Conservation (phyloP, 78 protist genomes). For the Speleostelium caveatum region DNA sequence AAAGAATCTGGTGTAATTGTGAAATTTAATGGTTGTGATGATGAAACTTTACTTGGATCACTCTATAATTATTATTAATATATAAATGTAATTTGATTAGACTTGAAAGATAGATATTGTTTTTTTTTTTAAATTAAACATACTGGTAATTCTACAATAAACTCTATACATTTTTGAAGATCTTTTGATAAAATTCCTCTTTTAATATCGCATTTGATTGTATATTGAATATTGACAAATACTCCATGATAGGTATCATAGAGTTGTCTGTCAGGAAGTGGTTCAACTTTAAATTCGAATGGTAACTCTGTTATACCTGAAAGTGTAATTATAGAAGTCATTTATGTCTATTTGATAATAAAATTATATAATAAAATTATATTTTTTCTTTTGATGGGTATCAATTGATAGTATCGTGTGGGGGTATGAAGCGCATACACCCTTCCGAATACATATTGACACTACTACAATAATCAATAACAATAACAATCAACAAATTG, state of each 20-base stretch:
- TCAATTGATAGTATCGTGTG: too few species aligned
- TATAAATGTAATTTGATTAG: too few species aligned
- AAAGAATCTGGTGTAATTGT: slow-evolving; percentile 82
- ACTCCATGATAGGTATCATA: slow-evolving; percentile 97
- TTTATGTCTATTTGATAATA: neutral
- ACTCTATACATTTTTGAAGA: slow-evolving; percentile 66
- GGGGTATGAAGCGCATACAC: too few species aligned
- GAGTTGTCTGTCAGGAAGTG: slow-evolving; percentile 64
- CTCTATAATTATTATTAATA: neutral
- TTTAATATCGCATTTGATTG: slow-evolving; percentile 74
- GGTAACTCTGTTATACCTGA: slow-evolving; percentile 92
- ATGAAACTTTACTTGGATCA: neutral
- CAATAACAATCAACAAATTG: too few species aligned
- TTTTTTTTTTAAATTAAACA: neutral
- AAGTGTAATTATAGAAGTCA: neutral
- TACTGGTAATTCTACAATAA: slow-evolving; percentile 84
- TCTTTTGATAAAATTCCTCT: slow-evolving; percentile 86
- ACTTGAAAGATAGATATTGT: neutral
- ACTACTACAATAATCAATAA: too few species aligned
- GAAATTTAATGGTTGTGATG: slow-evolving; percentile 65
- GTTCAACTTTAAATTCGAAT: slow-evolving; percentile 89
- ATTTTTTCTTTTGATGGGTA: too few species aligned
- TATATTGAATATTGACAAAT: slow-evolving; percentile 86
- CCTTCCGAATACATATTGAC: too few species aligned
- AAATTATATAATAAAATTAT: too few species aligned